These are phyloP conservation scores for Fraxinus floribunda DNA, from an alignment of 305 asterid species.

Conservation along the genomic window DNA sequence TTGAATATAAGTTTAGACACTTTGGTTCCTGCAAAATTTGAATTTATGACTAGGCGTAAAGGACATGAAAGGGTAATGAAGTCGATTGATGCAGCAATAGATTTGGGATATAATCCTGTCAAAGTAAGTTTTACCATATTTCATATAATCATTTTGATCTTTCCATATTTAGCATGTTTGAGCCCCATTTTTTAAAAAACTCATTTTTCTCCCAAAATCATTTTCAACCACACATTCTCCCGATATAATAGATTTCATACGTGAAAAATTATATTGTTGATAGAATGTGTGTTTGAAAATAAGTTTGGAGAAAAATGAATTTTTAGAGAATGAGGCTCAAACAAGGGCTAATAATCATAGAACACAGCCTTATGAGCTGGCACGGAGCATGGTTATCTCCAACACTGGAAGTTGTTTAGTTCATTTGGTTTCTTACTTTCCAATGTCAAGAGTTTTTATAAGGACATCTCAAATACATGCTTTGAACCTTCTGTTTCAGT, in stretches of 20 bases:
- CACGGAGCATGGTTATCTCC: not conserved
- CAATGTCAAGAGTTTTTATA: not conserved
- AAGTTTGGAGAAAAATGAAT: not conserved
- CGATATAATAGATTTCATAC: not conserved
- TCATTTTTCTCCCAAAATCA: no score
- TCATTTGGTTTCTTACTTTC: not conserved
- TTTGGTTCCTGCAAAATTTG: conserved; percentile 89
- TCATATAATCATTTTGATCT: not conserved
- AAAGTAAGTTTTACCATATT: conserved; percentile 51
- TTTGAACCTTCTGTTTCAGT: conserved; percentile 43
- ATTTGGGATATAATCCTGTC: conserved; percentile 84
- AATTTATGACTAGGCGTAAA: conserved; percentile 82
- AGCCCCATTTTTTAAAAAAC: not conserved
- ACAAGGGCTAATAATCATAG: not conserved
- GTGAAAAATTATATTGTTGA: not conserved
- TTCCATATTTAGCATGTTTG: not conserved
- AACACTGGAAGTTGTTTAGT: not conserved
- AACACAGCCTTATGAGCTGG: not conserved
- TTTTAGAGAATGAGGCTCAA: not conserved
- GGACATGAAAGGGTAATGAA: conserved; percentile 93
- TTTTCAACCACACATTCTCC: not conserved
- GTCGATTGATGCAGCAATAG: conserved; percentile 70
- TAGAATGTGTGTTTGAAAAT: not conserved
- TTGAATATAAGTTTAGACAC: conserved; percentile 93
- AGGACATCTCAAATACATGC: conserved; percentile 4